Percentiles rank a stretch among this genome's conserved stretches.
Conservation (phyloP, 805 yeast genomes). For the Barnettozyma populi region DNA sequence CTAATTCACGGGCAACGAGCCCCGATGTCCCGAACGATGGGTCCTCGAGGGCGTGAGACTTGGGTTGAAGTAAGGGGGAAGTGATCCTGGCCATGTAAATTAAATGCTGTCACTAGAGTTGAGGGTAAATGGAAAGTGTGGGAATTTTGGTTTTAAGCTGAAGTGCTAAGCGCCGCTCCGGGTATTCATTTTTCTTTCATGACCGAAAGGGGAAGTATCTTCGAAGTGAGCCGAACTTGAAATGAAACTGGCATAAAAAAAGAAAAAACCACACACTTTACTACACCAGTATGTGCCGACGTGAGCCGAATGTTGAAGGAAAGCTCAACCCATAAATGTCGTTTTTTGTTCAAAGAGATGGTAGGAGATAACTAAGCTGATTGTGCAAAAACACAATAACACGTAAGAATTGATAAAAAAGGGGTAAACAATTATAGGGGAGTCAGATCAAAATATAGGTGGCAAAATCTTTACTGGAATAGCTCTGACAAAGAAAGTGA, state of each 20-base stretch:
- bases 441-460: not conserved
- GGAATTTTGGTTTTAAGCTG: too few relatives aligned
- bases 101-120: not conserved
- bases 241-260: too few relatives aligned
- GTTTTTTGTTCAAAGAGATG: not conserved
- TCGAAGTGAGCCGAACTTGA: too few relatives aligned
- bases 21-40: conserved; percentile 10
- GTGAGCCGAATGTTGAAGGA: not conserved
- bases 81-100: not conserved
- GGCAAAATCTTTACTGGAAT: not conserved
- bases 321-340: not conserved
- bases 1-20: conserved; percentile 8
- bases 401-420: not conserved
- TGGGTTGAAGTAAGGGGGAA: conserved; percentile 10
- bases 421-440: not conserved
- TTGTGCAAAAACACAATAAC: not conserved
- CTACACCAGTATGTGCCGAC: too few relatives aligned
- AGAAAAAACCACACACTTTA: too few relatives aligned
- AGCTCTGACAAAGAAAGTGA: not conserved
- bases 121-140: not conserved
- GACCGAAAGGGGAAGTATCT: not conserved
- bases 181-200: not conserved
- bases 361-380: not conserved
- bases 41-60: conserved; percentile 10
- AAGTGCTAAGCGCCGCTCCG: not conserved